Conservation (phyloP, 2,329 filamentous ascomycete genomes). For the Remersonia thermophila region DNA sequence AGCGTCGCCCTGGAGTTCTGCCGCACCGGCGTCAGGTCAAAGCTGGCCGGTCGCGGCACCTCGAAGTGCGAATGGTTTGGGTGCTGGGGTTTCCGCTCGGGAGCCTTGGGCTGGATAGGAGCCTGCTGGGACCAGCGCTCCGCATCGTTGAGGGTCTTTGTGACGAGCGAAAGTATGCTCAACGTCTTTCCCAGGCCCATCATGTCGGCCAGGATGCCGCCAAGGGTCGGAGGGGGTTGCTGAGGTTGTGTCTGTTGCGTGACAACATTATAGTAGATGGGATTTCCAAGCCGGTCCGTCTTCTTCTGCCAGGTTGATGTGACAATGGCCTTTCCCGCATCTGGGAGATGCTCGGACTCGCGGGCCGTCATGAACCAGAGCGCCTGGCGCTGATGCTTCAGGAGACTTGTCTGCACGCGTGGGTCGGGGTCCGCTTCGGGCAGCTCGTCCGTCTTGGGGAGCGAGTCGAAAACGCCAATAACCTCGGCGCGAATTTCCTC, state of each 20-base stretch:
- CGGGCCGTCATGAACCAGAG: conserved; percentile 74
- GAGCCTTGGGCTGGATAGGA: conserved; percentile 37
- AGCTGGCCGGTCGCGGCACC: conserved; percentile 28
- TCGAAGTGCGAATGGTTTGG: conserved; percentile 23
- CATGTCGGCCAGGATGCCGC: conserved; percentile 71
- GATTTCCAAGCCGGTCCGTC: conserved; percentile 35
- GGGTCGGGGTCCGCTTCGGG: conserved; percentile 56
- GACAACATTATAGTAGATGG: conserved; percentile 71
- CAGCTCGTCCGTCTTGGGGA: conserved; percentile 63
- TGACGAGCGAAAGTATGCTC: conserved; percentile 69
- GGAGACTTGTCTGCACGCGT: conserved; percentile 52
- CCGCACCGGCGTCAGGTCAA: conserved; percentile 40
- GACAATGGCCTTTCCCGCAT: conserved; percentile 43
- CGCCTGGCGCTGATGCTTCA: conserved; percentile 82
- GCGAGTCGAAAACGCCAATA: conserved; percentile 74
- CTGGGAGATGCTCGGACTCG: conserved; percentile 53
- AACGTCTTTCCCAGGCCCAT: conserved; percentile 84
- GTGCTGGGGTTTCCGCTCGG: conserved; percentile 22
- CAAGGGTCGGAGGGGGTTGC: conserved; percentile 54
- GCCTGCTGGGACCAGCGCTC: conserved; percentile 43
- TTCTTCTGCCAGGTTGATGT: conserved; percentile 68
- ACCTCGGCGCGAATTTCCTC: conserved; percentile 83
- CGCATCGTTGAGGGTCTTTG: conserved; percentile 52
- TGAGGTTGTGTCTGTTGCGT: conserved; percentile 53
- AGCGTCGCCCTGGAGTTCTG: conserved; percentile 70